Base-by-base conservation (phyloP, 2,329 filamentous ascomycete species). In the Fusarium camptoceras region DNA sequence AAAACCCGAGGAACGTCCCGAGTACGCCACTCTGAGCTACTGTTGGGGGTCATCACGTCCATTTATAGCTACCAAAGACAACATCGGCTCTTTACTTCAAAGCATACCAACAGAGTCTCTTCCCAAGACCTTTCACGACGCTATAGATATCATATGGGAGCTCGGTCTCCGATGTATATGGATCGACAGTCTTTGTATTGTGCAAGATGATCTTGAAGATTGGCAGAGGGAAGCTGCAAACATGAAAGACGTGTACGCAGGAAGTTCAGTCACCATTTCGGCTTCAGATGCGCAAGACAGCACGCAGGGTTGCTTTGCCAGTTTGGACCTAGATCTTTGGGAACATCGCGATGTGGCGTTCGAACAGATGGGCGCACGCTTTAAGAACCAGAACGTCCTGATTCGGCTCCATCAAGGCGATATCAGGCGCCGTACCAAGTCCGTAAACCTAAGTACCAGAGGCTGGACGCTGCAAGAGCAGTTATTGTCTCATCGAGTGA, bases 131-230 rank as follows among this genome's bases (percentile, higher is more conserved):
- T 65, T 72, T 18, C 31, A 31, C 1, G 57, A 73, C 3, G 59
- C 68, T 0, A 55, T 53, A 2, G 24, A 53, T 0, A 47, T 43
- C 1, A 28, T 54, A 3, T 48, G 44, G 37, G 22, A 20, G 2
- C 55, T 73, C 3, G 57, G 46, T 1, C 31, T 59, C 8, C 10
- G 49, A 20, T 73, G 66, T 8, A 43, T 73, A 22, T 73, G 68
- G 71, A 64, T 73, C 7, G 57, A 64, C 24, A 37, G 63, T 1
- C 50, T 73, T 5, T 73, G 69, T 18, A 64, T 73, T n/a, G 31
- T 70, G 2, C 68, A 73, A 43, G 65, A 70, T 20, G 56, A 70
- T 18, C 24, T 43, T 2, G 11, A 51, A 11, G 68, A 72, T 27
- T 70, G 65, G 61, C 31, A 28, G 1, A 25, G 42, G 2, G 68